Conservation (phyloP, 495 filamentous ascomycete genomes). For the Acidomyces sp. region DNA sequence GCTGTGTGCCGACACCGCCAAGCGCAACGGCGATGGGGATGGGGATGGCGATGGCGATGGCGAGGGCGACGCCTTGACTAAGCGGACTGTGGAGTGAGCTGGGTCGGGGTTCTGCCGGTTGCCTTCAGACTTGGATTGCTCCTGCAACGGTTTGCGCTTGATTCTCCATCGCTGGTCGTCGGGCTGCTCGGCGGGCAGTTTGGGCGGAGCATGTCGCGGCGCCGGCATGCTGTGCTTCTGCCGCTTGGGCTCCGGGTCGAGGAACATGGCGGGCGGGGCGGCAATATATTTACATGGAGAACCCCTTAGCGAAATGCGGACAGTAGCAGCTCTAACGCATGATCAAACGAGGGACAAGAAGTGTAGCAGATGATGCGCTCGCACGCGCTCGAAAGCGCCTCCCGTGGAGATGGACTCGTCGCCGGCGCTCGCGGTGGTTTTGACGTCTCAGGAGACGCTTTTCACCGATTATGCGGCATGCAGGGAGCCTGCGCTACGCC, state of each 20-base stretch:
- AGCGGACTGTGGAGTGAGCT: conserved; percentile 34
- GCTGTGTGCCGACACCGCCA: too few relatives aligned
- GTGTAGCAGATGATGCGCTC: conserved; percentile 1
- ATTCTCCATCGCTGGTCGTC: conserved; percentile 5
- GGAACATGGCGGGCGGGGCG: too few relatives aligned
- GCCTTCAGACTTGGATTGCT: conserved; percentile 42
- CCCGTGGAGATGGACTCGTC: neutral
- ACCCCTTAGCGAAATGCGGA: too few relatives aligned
- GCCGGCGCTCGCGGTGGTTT: conserved; percentile 10
- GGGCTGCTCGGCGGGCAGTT: conserved; percentile 5
- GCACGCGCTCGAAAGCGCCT: neutral
- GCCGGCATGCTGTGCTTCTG: conserved; percentile 15
- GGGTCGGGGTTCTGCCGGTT: conserved; percentile 26
- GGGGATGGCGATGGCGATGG: conserved; percentile 5
- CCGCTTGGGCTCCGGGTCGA: conserved; percentile 17
- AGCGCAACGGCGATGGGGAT: too few relatives aligned
- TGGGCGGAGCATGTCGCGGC: conserved; percentile 6
- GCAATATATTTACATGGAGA: too few relatives aligned
- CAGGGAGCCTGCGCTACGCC: conserved; percentile 8
- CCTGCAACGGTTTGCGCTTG: conserved; percentile 38
- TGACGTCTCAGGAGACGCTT: conserved; percentile 15
- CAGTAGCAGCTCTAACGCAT: conserved; percentile 5
- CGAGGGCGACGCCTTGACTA: conserved; percentile 21
- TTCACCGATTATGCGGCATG: conserved; percentile 6
- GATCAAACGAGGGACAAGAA: conserved; percentile 13